Evolutionary conservation across 768 basidiomycete genomes (phyloP), one percentile per base, ranked within the genome.

Genomic region (Hypholoma sublateritium): DNA sequence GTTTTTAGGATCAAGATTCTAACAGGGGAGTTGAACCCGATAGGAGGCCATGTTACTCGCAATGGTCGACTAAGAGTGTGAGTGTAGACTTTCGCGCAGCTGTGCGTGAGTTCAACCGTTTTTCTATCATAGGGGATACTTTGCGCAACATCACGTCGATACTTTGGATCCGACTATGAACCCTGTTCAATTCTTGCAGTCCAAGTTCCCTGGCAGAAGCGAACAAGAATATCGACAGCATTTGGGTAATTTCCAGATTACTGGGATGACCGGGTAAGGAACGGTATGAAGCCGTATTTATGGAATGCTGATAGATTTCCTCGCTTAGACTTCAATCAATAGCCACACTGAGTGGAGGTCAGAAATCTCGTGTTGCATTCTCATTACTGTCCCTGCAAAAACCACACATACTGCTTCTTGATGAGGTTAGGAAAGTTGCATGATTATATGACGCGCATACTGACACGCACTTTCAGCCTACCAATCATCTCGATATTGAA

Each of bases 191-290:
- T 98, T 97, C 77, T 77, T 99, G 28, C 93, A 93, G 13, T 85
- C 87, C 21, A 91, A 84, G 66, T 98, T 91, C 78, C 97, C 97
- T 1, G 96, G 97, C 0, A 89, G 88, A 73, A 93, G 83, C 5
- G 97, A 98, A 72, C 96, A 98, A 71, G 97, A 98, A 70, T 98
- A 98, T 70, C 83, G 97, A 59, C 71, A 74, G n/a, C 97, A 98
- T 74, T 80, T 99, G 12, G 97, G 96, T 5, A 94, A 95, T 57
- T 97, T 98, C 77, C 95, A 97, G 65, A 96, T 98, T 65, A 97
- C 92, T 58, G 94, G 95, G 42, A 88, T 96, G 85, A 96, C 95
- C 1, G 91, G 92, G 91, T 89, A 50, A 36, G 77, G 25, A n/a
- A 24, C 66, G 22, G 4, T 25, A 25, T 44, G 5, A 17, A 44